phyloP scores from a whole-genome alignment of 768 basidiomycete species.

The Naganishia vishniacii region DNA sequence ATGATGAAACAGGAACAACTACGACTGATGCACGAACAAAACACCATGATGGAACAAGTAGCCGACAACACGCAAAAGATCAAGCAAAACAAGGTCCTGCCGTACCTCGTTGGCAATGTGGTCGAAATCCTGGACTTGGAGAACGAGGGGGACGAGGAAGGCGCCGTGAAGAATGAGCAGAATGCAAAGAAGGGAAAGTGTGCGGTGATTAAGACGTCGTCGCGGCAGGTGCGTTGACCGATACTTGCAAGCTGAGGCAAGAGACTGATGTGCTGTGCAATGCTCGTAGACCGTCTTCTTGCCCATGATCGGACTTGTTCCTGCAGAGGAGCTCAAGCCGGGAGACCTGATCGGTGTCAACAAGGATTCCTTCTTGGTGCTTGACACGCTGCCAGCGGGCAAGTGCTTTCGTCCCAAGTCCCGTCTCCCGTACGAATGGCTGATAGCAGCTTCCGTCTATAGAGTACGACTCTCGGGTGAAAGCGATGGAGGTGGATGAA shows the following conservation, averaged over 20 bases:
- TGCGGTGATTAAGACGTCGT: constrained; percentile 97
- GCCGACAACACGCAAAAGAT: constrained; percentile 97
- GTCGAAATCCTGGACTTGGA: constrained; percentile 95
- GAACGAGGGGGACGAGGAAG: constrained; percentile 86
- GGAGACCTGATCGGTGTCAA: constrained; percentile 96
- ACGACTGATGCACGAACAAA: constrained; percentile 87
- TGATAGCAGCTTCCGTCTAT: constrained; percentile 37
- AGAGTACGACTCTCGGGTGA: constrained; percentile 96
- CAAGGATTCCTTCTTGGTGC: constrained; percentile 95
- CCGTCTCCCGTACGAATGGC: not conserved
- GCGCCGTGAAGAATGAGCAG: constrained; percentile 90
- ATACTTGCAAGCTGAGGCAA: not conserved
- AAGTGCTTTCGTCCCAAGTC: constrained; percentile 21
- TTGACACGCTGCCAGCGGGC: constrained; percentile 79
- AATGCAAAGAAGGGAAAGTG: constrained; percentile 97
- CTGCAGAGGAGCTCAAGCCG: constrained; percentile 80
- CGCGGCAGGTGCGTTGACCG: constrained; percentile 62
- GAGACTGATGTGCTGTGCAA: not conserved
- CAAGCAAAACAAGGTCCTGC: constrained; percentile 97
- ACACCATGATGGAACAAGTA: constrained; percentile 96
- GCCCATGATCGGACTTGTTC: constrained; percentile 93
- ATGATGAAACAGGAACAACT: constrained; percentile 95
- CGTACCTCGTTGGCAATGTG: constrained; percentile 95
- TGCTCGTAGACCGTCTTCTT: constrained; percentile 79
- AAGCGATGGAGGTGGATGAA: constrained; percentile 99